Conservation (phyloP, 2,329 filamentous ascomycete genomes). For the Phyllosticta citriasiana region DNA sequence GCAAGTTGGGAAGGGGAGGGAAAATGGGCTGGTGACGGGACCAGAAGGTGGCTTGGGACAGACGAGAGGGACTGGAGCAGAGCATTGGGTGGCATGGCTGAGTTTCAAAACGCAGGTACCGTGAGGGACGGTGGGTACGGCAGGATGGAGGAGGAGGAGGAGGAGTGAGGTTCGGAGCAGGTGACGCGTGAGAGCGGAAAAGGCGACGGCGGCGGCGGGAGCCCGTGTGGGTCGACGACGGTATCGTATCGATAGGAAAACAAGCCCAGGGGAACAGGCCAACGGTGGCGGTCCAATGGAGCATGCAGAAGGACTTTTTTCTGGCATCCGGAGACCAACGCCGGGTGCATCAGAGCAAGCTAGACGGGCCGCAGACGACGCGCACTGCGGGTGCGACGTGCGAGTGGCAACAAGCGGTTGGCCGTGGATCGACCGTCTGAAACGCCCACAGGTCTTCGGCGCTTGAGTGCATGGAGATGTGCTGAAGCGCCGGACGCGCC, state of each 20-base stretch:
- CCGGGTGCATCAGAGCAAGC: not conserved
- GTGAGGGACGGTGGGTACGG: not conserved
- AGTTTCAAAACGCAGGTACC: slow-evolving; percentile 5
- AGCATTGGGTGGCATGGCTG: slow-evolving; percentile 1
- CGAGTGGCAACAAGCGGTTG: not conserved
- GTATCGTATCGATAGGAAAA: not conserved
- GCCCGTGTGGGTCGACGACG: not conserved
- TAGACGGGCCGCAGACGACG: not conserved
- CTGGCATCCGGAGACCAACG: not conserved
- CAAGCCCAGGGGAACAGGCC: not conserved
- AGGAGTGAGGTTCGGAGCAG: not conserved
- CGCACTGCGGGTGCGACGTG: not conserved
- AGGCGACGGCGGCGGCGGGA: not conserved
- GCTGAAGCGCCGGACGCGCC: not conserved
- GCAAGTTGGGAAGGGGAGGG: not conserved
- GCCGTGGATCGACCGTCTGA: not conserved
- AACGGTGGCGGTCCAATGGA: not conserved
- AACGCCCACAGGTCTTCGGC: not conserved
- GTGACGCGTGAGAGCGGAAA: not conserved
- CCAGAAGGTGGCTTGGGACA: not conserved
- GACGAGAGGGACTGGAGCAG: not conserved
- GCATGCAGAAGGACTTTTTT: not conserved
- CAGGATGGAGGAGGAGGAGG: not conserved
- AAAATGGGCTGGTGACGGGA: not conserved
- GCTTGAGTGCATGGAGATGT: not conserved